Base-by-base conservation (phyloP, 208 protist species). In the Trichomonas gallinae region DNA sequence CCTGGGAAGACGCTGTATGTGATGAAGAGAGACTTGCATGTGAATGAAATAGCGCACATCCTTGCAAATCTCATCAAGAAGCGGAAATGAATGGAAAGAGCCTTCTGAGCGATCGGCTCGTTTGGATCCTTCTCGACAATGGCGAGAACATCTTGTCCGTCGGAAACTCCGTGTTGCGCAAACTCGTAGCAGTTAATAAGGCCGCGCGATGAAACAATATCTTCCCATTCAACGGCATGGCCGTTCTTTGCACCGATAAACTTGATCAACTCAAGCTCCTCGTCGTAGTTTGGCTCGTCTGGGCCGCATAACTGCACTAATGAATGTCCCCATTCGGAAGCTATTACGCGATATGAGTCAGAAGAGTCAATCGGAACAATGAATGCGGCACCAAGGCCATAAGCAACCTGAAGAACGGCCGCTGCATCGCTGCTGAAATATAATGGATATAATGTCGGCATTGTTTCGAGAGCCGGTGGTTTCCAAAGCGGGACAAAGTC, bases 391-490 rank as follows among this genome's bases (percentile, higher is more conserved):
- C 81, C 81, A 87, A 87, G 81, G 34, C 81, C 81, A 44, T 38
- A 87, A 44, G 81, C 81, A 87, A 87, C 36, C 36, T 87, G 81
- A 15, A 87, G 10, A 17, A 87, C 81, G 44, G 81, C 36, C 6
- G 81, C 81, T 38, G 81, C 36, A 38, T 87, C 81, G 81, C 81
- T 87, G 15, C 34, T 45, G n/a, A 87, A 87, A 17, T 87, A 87
- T 87, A 87, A 87, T 87, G 81, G 81, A 87, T 87, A 87, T 44
- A 87, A 87, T 44, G 81, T 87, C 17, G 81, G 81, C 81, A 87
- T 87, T 44, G n/a, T n/a, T 38, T 87, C 81, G 21, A 87, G 10
- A 6, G 81, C 81, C 6, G 81, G 81, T 9, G 81, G 81, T 36
- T 87, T 87, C 81, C 81, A 87, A 15, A 87, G 36, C 4, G 81